Evolutionary conservation across 1,284 basidiomycete species (phyloP).

Genomic region (Apiotrichum laibachii): DNA sequence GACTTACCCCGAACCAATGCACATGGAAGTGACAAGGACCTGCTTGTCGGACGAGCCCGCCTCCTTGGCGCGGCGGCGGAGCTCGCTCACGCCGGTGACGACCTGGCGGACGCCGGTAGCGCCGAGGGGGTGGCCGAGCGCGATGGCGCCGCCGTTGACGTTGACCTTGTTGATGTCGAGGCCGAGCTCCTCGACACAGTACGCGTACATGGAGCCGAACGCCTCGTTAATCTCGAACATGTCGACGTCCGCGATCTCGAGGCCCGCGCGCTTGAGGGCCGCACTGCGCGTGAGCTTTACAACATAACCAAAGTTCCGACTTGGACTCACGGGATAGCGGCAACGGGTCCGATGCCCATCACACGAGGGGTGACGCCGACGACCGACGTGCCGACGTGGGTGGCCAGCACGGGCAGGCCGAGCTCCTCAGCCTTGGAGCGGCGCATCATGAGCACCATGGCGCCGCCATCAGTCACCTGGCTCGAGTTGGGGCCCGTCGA

Average conservation of each 20-base stretch:
- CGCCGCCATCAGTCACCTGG: constrained; percentile 83
- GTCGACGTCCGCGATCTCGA: constrained; percentile 70
- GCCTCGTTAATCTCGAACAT: constrained; percentile 86
- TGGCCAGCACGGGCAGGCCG: constrained; percentile 69
- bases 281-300: constrained; percentile 5
- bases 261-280: constrained; percentile 63
- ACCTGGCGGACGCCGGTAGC: constrained; percentile 32
- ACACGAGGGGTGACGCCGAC: constrained; percentile 71
- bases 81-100: constrained; percentile 31
- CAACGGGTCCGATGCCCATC: constrained; percentile 77
- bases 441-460: constrained; percentile 82
- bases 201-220: constrained; percentile 80
- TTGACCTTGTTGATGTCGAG: constrained; percentile 76
- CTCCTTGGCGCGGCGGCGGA: constrained; percentile 26
- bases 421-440: constrained; percentile 76
- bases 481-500: constrained; percentile 78
- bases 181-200: constrained; percentile 67
- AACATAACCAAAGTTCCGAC: background rate
- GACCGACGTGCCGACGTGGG: constrained; percentile 71
- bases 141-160: constrained; percentile 67
- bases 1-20: constrained; percentile 30
- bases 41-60: constrained; percentile 11
- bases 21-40: constrained; percentile 32
- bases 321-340: constrained; percentile 60
- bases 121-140: constrained; percentile 26